Evolutionary conservation across 768 basidiomycete genomes (phyloP).

Genomic region (Tubosaeta brunneosetosa): DNA sequence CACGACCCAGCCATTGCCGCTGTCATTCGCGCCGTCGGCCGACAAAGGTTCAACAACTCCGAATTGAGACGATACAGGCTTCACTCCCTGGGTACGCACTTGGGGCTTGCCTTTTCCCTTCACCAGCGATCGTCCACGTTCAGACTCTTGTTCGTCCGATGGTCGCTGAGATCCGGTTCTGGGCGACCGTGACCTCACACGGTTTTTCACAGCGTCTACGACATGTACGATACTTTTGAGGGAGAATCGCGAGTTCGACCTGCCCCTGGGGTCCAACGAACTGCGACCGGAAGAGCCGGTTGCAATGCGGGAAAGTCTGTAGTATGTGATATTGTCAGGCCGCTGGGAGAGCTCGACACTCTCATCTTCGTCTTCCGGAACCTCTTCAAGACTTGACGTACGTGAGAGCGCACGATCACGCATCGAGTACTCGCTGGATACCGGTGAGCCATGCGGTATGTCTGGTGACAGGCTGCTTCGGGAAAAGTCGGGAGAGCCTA

Average conservation of each 20-base stretch:
- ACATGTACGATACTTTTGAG: slow-evolving; percentile 49
- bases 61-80: slow-evolving; percentile 19
- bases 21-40: slow-evolving; percentile 22
- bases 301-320: slow-evolving; percentile 14
- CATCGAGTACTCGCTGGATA: slow-evolving; percentile 6
- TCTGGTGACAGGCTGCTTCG: slow-evolving; percentile 1
- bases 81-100: neutral
- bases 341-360: slow-evolving; percentile 3
- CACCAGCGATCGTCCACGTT: slow-evolving; percentile 28
- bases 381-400: slow-evolving; percentile 40
- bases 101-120: slow-evolving; percentile 30
- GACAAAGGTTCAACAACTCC: slow-evolving; percentile 29
- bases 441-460: slow-evolving; percentile 3
- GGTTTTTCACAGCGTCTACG: slow-evolving; percentile 41
- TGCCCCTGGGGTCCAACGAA: slow-evolving; percentile 28
- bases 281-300: slow-evolving; percentile 14
- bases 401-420: slow-evolving; percentile 29
- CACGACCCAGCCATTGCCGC: slow-evolving; percentile 69
- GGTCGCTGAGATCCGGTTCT: slow-evolving; percentile 8
- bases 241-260: slow-evolving; percentile 46
- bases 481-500: slow-evolving; percentile 10
- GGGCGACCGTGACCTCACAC: slow-evolving; percentile 47
- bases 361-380: slow-evolving; percentile 32
- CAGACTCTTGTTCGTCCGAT: slow-evolving; percentile 5
- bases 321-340: slow-evolving; percentile 7